phyloP scores from a whole-genome alignment of 208 protist species.

The Trypanosoma grayi region DNA sequence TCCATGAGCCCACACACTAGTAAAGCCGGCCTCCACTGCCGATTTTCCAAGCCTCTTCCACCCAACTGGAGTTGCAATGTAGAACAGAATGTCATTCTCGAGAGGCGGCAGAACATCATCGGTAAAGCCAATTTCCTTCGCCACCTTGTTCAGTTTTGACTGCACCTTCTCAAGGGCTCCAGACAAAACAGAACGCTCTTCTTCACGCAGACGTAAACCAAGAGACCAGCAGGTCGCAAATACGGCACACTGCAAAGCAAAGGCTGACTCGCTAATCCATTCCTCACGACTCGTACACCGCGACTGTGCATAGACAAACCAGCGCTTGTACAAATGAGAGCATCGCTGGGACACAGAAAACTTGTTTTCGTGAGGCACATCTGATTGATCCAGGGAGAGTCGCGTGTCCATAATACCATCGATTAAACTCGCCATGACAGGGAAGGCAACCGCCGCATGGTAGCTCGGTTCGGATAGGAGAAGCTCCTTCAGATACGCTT shows the following conservation, averaged over 20 bases:
- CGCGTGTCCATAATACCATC: slow-evolving; percentile 19
- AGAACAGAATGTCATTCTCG: slow-evolving; percentile 35
- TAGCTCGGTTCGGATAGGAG: slow-evolving; percentile 27
- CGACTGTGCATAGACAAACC: slow-evolving; percentile 48
- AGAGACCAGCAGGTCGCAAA: slow-evolving; percentile 64
- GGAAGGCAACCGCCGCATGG: slow-evolving; percentile 24
- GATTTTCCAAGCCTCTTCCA: slow-evolving; percentile 71
- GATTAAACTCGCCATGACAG: slow-evolving; percentile 42
- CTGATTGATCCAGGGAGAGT: not conserved
- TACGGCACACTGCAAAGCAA: slow-evolving; percentile 49
- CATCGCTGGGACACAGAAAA: slow-evolving; percentile 34
- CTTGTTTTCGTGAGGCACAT: slow-evolving; percentile 19
- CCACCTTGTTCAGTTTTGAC: slow-evolving; percentile 12
- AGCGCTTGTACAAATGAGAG: slow-evolving; percentile 46
- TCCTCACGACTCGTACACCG: slow-evolving; percentile 26
- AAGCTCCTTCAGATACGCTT: slow-evolving; percentile 31
- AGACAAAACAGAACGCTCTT: slow-evolving; percentile 13
- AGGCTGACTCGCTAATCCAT: slow-evolving; percentile 34
- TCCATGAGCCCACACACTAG: not conserved
- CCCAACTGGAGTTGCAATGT: slow-evolving; percentile 43
- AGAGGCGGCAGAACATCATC: slow-evolving; percentile 30
- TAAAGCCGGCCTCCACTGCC: slow-evolving; percentile 25
- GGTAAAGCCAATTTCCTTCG: slow-evolving; percentile 21
- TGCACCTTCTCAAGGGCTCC: slow-evolving; percentile 16
- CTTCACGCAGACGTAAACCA: slow-evolving; percentile 23